These are phyloP conservation scores for Spathaspora gorwiae DNA, from an alignment of 805 yeast species.

Conservation along the genomic window DNA sequence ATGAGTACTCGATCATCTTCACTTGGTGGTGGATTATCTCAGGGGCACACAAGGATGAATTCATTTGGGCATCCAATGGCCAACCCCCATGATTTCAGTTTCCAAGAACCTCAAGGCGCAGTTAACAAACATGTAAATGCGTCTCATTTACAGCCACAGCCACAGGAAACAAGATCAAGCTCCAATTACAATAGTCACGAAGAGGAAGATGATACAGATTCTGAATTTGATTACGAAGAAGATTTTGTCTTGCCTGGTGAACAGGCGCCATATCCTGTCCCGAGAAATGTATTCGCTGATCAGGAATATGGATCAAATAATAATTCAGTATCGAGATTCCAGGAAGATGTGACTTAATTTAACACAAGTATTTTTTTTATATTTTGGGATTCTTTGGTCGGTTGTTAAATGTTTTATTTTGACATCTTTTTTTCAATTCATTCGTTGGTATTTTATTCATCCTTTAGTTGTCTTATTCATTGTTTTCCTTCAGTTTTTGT, in stretches of 20 bases:
- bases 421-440: background rate
- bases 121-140: slow-evolving; percentile 1
- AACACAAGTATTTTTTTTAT: background rate
- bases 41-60: slow-evolving; percentile 23
- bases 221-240: slow-evolving; percentile 9
- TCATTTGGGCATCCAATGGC: slow-evolving; percentile 22
- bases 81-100: slow-evolving; percentile 16
- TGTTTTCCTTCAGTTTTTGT: no score
- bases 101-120: slow-evolving; percentile 12
- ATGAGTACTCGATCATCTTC: slow-evolving; percentile 7
- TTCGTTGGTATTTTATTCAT: no score
- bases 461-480: no score
- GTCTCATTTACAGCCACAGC: background rate
- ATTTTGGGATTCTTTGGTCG: background rate
- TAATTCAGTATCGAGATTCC: slow-evolving; percentile 7
- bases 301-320: slow-evolving; percentile 7
- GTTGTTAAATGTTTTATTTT: background rate
- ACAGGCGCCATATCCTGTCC: background rate
- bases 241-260: slow-evolving; percentile 8
- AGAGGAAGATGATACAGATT: slow-evolving; percentile 3
- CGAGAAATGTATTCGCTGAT: slow-evolving; percentile 10
- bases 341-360: slow-evolving; percentile 5
- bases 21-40: slow-evolving; percentile 2
- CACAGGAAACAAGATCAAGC: background rate
- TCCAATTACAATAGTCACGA: slow-evolving; percentile 1